Conservation (phyloP, 2,329 filamentous ascomycete species). For the Colletotrichum tofieldiae region DNA sequence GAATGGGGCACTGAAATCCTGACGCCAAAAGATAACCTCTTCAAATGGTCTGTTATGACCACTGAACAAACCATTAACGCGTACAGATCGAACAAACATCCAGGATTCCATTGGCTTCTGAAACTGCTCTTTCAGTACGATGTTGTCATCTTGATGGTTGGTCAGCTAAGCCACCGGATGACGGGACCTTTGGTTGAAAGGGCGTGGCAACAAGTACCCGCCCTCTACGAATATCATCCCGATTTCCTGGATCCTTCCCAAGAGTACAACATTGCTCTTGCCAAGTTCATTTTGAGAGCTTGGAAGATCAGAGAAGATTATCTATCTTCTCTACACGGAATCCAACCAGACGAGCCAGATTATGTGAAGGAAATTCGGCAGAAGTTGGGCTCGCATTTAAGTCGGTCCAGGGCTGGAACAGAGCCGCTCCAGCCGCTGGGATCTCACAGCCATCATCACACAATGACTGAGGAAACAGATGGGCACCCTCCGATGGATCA, state of each 20-base stretch:
- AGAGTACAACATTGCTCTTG: constrained; percentile 31
- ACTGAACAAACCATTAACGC: constrained; percentile 63
- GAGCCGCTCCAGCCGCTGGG: neutral
- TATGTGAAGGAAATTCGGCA: constrained; percentile 19
- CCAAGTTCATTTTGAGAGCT: constrained; percentile 22
- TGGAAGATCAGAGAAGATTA: constrained; percentile 24
- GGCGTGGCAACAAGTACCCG: constrained; percentile 65
- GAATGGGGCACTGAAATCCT: constrained; percentile 66
- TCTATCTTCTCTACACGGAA: constrained; percentile 16
- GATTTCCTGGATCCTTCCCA: constrained; percentile 63
- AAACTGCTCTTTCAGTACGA: constrained; percentile 70
- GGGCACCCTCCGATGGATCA: constrained; percentile 17
- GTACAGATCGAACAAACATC: constrained; percentile 55
- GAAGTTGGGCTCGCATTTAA: constrained; percentile 2
- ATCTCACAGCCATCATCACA: neutral
- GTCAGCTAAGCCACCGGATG: constrained; percentile 66
- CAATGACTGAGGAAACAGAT: neutral
- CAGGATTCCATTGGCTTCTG: constrained; percentile 69
- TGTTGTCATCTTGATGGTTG: constrained; percentile 69
- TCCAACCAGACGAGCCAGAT: constrained; percentile 22
- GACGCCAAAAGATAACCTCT: constrained; percentile 67
- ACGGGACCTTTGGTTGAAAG: constrained; percentile 66
- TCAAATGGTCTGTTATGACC: constrained; percentile 67
- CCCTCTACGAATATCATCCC: constrained; percentile 63
- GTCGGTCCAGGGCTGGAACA: constrained; percentile 1